These are phyloP conservation scores for Aspergillus flavus DNA, from an alignment of 2,329 filamentous ascomycete genomes.

Conservation along the genomic window DNA sequence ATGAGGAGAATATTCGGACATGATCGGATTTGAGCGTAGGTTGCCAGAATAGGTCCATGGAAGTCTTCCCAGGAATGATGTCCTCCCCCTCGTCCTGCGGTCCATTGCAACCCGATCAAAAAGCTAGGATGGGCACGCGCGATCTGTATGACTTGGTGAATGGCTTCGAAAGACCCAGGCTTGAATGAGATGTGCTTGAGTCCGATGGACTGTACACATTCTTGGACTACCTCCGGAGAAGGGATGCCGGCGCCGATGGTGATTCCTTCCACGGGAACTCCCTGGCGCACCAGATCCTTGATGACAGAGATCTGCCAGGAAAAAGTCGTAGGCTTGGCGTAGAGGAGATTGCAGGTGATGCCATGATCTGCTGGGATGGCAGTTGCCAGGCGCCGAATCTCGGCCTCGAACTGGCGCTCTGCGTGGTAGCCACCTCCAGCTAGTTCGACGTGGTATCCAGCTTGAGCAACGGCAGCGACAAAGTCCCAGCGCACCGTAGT, in stretches of 20 bases:
- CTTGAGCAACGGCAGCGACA: conserved; percentile 91
- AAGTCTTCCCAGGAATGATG: conserved; percentile 95
- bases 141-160: conserved; percentile 87
- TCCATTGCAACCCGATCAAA: conserved; percentile 89
- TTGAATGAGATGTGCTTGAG: conserved; percentile 94
- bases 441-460: conserved; percentile 88
- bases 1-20: conserved; percentile 84
- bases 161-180: conserved; percentile 83
- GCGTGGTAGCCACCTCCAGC: conserved; percentile 89
- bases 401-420: conserved; percentile 77
- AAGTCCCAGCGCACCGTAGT: conserved; percentile 89
- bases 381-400: conserved; percentile 81
- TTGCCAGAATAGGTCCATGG: conserved; percentile 87
- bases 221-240: conserved; percentile 87
- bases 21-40: conserved; percentile 86
- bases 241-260: conserved; percentile 92
- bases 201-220: conserved; percentile 89
- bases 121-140: conserved; percentile 88
- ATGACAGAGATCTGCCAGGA: conserved; percentile 89
- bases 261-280: conserved; percentile 86
- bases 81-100: conserved; percentile 85
- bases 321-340: conserved; percentile 87
- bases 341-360: conserved; percentile 88
- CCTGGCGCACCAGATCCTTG: conserved; percentile 76
- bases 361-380: conserved; percentile 81